Percentiles rank a stretch among this genome's conserved stretches.
Conservation (phyloP, 2,329 filamentous ascomycete genomes). For the Trichoderma semiorbis region DNA sequence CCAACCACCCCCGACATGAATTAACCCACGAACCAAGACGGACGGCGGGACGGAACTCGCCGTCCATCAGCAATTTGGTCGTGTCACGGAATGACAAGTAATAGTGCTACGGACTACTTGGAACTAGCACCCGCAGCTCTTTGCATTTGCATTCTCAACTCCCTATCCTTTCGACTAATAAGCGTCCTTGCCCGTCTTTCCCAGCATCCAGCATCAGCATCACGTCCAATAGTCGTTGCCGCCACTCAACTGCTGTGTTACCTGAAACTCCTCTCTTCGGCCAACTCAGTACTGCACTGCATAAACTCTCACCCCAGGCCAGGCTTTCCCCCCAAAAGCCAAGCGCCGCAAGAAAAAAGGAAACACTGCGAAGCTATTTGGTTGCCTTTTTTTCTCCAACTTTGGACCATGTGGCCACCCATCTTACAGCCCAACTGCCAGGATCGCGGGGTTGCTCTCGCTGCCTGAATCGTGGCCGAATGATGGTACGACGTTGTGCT, state of each 20-base stretch:
- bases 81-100: background rate
- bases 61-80: background rate
- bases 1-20: background rate
- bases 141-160: background rate
- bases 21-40: background rate
- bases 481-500: background rate
- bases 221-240: slow-evolving; percentile 2
- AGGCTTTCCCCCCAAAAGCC: background rate
- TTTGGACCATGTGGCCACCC: background rate
- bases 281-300: slow-evolving; percentile 5
- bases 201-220: background rate
- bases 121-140: slow-evolving; percentile 7
- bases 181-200: background rate
- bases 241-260: slow-evolving; percentile 1
- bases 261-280: background rate
- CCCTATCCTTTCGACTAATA: background rate
- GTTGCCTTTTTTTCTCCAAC: background rate
- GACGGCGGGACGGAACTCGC: background rate
- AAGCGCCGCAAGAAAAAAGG: background rate
- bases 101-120: background rate
- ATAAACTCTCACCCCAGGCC: background rate
- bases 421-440: background rate
- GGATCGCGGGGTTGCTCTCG: background rate
- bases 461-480: background rate
- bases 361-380: background rate